phyloP scores from a whole-genome alignment of 805 yeast species.

The Maudiozyma pseudohumilis region DNA sequence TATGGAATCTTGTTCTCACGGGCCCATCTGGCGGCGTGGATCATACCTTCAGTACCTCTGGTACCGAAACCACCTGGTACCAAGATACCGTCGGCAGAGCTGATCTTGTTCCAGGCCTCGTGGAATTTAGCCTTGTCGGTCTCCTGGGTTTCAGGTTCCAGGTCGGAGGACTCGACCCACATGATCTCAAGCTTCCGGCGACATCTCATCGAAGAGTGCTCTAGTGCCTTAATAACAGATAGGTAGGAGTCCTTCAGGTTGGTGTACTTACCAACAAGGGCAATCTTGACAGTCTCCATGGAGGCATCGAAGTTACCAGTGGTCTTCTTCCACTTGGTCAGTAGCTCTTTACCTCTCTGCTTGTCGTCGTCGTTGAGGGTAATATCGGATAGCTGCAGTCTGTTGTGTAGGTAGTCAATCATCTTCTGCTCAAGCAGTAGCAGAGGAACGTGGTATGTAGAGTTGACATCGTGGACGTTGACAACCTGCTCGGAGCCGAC shows the following conservation, averaged over 20 bases:
- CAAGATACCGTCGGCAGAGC: conserved; percentile 90
- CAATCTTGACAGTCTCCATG: conserved; percentile 81
- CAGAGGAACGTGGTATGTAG: conserved; percentile 95
- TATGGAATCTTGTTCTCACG: conserved; percentile 90
- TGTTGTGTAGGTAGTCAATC: conserved; percentile 58
- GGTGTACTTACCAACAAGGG: conserved; percentile 95
- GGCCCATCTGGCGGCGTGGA: conserved; percentile 96
- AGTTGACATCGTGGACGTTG: conserved; percentile 92
- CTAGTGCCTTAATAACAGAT: conserved; percentile 89
- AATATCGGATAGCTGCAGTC: conserved; percentile 50
- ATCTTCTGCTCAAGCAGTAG: conserved; percentile 79
- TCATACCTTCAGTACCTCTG: conserved; percentile 98
- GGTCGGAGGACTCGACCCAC: conserved; percentile 93
- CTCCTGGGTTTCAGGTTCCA: conserved; percentile 64
- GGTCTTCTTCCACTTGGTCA: conserved; percentile 68
- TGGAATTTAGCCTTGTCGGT: conserved; percentile 69
- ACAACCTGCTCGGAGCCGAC: conserved; percentile 97
- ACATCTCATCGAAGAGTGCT: conserved; percentile 90
- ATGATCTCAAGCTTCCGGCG: conserved; percentile 72
- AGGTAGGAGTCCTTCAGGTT: conserved; percentile 89
- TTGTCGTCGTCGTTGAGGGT: conserved; percentile 40
- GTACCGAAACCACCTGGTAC: conserved; percentile 98
- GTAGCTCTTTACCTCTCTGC: conserved; percentile 57
- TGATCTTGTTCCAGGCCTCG: conserved; percentile 89
- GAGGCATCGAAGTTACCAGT: conserved; percentile 77